These are phyloP conservation scores for Arthrinium phaeospermum DNA, from an alignment of 2,329 filamentous ascomycete genomes.

Conservation along the genomic window DNA sequence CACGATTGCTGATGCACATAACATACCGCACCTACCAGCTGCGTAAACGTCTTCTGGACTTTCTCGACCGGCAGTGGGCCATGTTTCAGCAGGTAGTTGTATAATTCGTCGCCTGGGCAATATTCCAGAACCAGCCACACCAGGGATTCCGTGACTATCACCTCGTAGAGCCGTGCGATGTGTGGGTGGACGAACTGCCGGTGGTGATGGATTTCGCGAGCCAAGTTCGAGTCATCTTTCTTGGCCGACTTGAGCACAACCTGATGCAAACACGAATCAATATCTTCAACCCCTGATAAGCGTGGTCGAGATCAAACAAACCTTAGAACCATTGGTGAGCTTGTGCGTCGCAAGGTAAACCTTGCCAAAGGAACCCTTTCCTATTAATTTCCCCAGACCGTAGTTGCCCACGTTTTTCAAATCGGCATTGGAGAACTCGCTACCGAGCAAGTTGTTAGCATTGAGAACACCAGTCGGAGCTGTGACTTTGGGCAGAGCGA, in stretches of 20 bases:
- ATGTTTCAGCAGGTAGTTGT: constrained; percentile 90
- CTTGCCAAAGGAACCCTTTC: constrained; percentile 97
- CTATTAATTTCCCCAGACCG: constrained; percentile 86
- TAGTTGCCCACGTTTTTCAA: constrained; percentile 95
- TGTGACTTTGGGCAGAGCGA: not conserved
- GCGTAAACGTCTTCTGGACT: constrained; percentile 94
- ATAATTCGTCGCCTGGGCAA: constrained; percentile 94
- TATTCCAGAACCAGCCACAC: constrained; percentile 98
- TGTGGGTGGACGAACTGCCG: constrained; percentile 97
- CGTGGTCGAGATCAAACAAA: constrained; percentile 44
- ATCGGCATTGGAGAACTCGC: constrained; percentile 92
- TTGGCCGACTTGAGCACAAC: constrained; percentile 98
- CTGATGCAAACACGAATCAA: constrained; percentile 49
- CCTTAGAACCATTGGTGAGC: constrained; percentile 98
- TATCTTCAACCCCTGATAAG: constrained; percentile 10
- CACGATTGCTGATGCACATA: constrained; percentile 96
- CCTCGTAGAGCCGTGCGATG: constrained; percentile 95
- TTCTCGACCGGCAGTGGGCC: constrained; percentile 84
- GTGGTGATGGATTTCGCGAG: constrained; percentile 97
- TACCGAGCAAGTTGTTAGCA: constrained; percentile 44
- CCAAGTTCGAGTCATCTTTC: constrained; percentile 93
- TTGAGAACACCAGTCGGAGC: constrained; percentile 26
- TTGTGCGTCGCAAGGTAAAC: constrained; percentile 97
- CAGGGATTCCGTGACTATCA: constrained; percentile 92
- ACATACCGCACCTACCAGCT: constrained; percentile 90